Conservation (phyloP, 129 eudicot species). For the Glebionis coronaria region DNA sequence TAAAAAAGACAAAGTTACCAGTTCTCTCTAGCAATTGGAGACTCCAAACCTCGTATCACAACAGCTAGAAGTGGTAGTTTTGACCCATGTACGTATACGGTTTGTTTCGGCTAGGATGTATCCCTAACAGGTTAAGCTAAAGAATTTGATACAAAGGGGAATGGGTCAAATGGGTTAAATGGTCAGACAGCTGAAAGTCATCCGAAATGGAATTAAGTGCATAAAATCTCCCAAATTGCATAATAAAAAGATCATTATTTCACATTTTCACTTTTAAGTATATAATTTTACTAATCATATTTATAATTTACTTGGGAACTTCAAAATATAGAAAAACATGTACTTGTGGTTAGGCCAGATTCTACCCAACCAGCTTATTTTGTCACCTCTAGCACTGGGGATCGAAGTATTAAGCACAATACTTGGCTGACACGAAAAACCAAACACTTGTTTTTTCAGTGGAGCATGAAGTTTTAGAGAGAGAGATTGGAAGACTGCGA, state of each 20-base stretch:
- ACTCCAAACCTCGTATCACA: too few species aligned
- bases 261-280: neutral
- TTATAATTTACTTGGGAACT: neutral
- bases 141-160: neutral
- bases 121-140: neutral
- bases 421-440: constrained; percentile 4
- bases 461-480: constrained; percentile 97
- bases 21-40: too few species aligned
- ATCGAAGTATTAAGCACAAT: neutral
- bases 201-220: neutral
- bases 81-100: too few species aligned
- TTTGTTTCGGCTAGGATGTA: too few species aligned
- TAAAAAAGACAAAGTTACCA: too few species aligned
- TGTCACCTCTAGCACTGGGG: neutral
- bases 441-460: constrained; percentile 39
- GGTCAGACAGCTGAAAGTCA: neutral
- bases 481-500: constrained; percentile 70
- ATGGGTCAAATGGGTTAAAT: neutral
- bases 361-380: neutral
- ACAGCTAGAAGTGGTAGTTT: too few species aligned
- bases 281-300: neutral
- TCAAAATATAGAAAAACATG: neutral
- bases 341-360: neutral
- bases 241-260: neutral
- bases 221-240: neutral